phyloP scores from a whole-genome alignment of 495 filamentous ascomycete genomes.

The Hypoxylon lenormandii region DNA sequence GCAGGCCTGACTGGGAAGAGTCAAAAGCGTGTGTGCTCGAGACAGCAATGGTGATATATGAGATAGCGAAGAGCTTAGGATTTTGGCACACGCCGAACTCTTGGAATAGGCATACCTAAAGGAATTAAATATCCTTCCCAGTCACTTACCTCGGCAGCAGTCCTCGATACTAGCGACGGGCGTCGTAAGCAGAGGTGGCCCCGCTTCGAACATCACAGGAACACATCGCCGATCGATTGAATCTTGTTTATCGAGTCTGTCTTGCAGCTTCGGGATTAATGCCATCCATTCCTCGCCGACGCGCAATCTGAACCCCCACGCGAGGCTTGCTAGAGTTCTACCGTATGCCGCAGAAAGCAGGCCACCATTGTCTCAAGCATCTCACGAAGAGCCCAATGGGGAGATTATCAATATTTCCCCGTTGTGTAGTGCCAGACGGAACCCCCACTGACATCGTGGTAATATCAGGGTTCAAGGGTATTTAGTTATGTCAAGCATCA shows the following conservation, averaged over 20 bases:
- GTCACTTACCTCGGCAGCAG: background rate
- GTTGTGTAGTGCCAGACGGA: constrained; percentile 12
- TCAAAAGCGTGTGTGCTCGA: constrained; percentile 2
- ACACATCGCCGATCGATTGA: constrained; percentile 9
- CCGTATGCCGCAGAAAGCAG: constrained; percentile 1
- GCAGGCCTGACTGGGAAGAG: constrained; percentile 8
- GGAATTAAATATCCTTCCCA: constrained; percentile 22
- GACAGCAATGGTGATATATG: background rate
- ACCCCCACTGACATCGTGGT: constrained; percentile 9
- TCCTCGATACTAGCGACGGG: background rate
- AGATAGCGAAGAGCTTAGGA: background rate
- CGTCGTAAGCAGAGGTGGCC: background rate
- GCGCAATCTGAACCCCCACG: constrained; percentile 22
- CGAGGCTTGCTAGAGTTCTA: background rate
- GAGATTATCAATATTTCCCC: background rate
- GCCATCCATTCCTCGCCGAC: background rate
- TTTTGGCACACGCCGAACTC: background rate
- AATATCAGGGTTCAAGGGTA: background rate
- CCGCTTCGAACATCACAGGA: constrained; percentile 2
- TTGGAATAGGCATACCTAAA: background rate
- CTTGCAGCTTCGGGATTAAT: constrained; percentile 2
- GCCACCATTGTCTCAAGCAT: background rate
- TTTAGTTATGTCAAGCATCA: constrained; percentile 1
- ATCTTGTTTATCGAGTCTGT: background rate
- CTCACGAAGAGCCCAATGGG: constrained; percentile 7